Evolutionary conservation across 768 basidiomycete genomes (phyloP).

Genomic region (Hemileccinum impolitum): DNA sequence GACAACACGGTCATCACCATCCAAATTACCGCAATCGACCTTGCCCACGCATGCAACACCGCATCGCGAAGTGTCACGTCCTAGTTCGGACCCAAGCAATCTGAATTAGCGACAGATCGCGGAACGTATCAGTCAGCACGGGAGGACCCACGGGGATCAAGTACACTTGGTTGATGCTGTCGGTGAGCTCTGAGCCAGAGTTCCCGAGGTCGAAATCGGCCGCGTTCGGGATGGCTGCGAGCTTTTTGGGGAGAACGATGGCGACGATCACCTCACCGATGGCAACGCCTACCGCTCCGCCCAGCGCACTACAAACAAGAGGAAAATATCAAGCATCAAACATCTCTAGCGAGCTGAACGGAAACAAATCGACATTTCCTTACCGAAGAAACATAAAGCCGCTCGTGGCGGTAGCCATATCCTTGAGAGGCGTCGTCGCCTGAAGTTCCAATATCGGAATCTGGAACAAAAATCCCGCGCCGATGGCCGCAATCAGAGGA

Average conservation of each 20-base stretch:
- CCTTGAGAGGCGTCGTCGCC: constrained; percentile 78
- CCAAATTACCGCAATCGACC: constrained; percentile 64
- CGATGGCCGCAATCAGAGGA: constrained; percentile 59
- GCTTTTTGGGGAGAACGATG: constrained; percentile 41
- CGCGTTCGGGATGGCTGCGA: constrained; percentile 25
- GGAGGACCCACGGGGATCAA: constrained; percentile 17
- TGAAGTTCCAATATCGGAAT: constrained; percentile 67
- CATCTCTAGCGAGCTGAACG: not conserved
- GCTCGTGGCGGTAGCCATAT: constrained; percentile 77
- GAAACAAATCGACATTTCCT: constrained; percentile 5
- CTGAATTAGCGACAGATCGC: too few species aligned
- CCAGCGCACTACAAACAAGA: constrained; percentile 45
- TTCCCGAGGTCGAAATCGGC: constrained; percentile 32
- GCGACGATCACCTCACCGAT: constrained; percentile 67
- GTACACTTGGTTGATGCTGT: constrained; percentile 44
- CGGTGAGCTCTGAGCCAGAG: constrained; percentile 40
- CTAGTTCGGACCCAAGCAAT: constrained; percentile 25
- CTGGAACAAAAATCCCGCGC: constrained; percentile 63
- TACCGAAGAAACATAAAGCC: constrained; percentile 71
- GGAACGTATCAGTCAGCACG: too few species aligned
- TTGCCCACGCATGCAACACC: constrained; percentile 60
- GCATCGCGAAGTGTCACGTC: constrained; percentile 46
- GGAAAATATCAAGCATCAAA: not conserved
- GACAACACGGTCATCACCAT: constrained; percentile 55
- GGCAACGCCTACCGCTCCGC: constrained; percentile 71